These are phyloP conservation scores for Cantharellus cinnabarinus DNA, from an alignment of 768 basidiomycete genomes.

Conservation along the genomic window DNA sequence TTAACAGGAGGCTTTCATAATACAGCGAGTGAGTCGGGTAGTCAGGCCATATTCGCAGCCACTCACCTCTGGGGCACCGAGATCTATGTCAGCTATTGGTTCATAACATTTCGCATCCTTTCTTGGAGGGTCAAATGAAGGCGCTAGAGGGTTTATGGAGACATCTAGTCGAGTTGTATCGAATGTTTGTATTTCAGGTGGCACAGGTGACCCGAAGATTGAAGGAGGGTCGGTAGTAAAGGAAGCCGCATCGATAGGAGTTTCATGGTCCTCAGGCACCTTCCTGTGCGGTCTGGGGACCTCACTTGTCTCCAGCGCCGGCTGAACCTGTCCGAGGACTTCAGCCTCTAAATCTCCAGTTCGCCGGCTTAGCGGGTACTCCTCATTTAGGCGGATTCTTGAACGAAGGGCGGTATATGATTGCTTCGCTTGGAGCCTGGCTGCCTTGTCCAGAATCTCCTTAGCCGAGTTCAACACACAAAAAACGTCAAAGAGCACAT, in stretches of 20 bases:
- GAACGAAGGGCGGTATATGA: neutral
- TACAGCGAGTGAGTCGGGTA: neutral
- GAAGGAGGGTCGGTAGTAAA: no score
- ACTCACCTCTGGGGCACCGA: neutral
- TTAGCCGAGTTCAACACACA: conserved; percentile 40
- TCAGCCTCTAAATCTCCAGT: no score
- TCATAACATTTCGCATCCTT: neutral
- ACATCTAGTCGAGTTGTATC: neutral
- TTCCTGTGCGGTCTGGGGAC: no score
- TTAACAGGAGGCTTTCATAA: conserved; percentile 13
- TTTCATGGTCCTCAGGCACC: no score
- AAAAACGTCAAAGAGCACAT: conserved; percentile 40
- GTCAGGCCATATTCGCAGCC: neutral
- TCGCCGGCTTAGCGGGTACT: no score
- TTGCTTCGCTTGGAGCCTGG: conserved; percentile 27
- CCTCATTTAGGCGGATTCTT: no score
- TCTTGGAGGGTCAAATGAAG: neutral
- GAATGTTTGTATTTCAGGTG: neutral
- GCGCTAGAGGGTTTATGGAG: neutral
- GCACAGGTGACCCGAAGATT: neutral
- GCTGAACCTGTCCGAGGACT: no score
- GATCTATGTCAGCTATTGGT: neutral
- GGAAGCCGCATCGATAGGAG: no score
- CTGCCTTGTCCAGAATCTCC: conserved; percentile 43
- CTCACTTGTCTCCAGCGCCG: no score